A percentile compares a stretch with the other conserved stretches of the same genome.
phyloP scores from a whole-genome alignment of 2,329 filamentous ascomycete species.

The Dothistroma septosporum region DNA sequence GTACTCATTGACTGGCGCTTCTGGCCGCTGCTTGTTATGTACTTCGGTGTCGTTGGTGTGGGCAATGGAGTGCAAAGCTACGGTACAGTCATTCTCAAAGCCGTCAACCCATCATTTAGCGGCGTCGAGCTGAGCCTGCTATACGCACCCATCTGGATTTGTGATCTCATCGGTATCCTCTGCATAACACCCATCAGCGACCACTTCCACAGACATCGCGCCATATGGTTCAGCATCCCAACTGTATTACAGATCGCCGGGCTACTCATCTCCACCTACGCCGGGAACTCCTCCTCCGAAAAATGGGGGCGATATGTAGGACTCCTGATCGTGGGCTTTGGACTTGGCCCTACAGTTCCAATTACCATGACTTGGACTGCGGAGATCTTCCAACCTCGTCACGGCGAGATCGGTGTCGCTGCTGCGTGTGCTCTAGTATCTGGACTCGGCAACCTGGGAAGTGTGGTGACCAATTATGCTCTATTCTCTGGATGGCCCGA shows the following conservation, averaged over 20 bases:
- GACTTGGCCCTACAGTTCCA: constrained; percentile 82
- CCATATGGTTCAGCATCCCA: constrained; percentile 74
- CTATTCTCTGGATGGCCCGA: constrained; percentile 82
- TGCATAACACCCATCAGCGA: constrained; percentile 81
- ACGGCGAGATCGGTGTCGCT: constrained; percentile 86
- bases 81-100: constrained; percentile 77
- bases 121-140: constrained; percentile 74
- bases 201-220: constrained; percentile 74
- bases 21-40: constrained; percentile 85
- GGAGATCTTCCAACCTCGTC: constrained; percentile 82
- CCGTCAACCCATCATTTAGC: constrained; percentile 69
- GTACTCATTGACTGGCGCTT: constrained; percentile 82
- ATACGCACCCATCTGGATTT: constrained; percentile 86
- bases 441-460: constrained; percentile 80
- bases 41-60: constrained; percentile 89
- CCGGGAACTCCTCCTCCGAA: constrained; percentile 50
- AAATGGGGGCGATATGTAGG: constrained; percentile 85
- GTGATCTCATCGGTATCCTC: constrained; percentile 78
- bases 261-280: constrained; percentile 75
- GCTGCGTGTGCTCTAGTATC: constrained; percentile 81
- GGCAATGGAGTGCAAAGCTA: constrained; percentile 88
- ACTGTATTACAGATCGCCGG: constrained; percentile 76
- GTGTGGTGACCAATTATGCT: constrained; percentile 82
- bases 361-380: constrained; percentile 93
- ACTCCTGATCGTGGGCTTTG: constrained; percentile 84